phyloP scores from a whole-genome alignment of 2,329 filamentous ascomycete genomes.

The Colletotrichum sp. region DNA sequence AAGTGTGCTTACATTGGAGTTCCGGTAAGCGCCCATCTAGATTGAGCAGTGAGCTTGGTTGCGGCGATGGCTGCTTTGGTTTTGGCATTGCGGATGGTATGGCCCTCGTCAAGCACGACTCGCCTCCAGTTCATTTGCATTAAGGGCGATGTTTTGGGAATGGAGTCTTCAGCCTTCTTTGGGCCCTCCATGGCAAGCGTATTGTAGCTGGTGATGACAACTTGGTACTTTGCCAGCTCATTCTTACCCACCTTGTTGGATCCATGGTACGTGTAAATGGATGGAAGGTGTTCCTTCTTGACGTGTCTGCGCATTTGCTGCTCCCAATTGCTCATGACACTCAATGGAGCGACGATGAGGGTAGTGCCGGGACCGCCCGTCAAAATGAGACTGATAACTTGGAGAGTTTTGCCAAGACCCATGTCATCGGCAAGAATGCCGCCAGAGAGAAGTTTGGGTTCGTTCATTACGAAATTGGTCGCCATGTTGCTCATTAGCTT shows the following conservation, averaged over 20 bases:
- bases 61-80: slow-evolving; percentile 76
- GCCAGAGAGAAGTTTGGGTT: slow-evolving; percentile 74
- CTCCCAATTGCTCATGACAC: slow-evolving; percentile 91
- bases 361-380: slow-evolving; percentile 64
- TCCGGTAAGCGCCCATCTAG: slow-evolving; percentile 80
- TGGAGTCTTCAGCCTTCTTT: neutral
- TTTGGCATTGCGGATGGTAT: slow-evolving; percentile 78
- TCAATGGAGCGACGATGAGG: slow-evolving; percentile 81
- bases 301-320: slow-evolving; percentile 80
- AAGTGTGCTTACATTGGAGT: slow-evolving; percentile 70
- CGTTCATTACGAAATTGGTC: slow-evolving; percentile 66
- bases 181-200: slow-evolving; percentile 70
- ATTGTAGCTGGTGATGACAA: slow-evolving; percentile 86
- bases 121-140: slow-evolving; percentile 72
- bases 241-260: slow-evolving; percentile 57
- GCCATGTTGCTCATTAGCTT: slow-evolving; percentile 69
- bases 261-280: slow-evolving; percentile 78
- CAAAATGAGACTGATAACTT: slow-evolving; percentile 81
- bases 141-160: slow-evolving; percentile 29
- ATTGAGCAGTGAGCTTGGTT: slow-evolving; percentile 69
- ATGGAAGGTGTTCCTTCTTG: slow-evolving; percentile 64
- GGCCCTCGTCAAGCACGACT: slow-evolving; percentile 83
- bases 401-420: slow-evolving; percentile 89
- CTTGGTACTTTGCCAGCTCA: slow-evolving; percentile 70
- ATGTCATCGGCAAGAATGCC: slow-evolving; percentile 92